Evolutionary conservation across 345 rosid genomes (phyloP), one percentile per base, ranked within the genome.

Genomic region (Pistacia integerrima): DNA sequence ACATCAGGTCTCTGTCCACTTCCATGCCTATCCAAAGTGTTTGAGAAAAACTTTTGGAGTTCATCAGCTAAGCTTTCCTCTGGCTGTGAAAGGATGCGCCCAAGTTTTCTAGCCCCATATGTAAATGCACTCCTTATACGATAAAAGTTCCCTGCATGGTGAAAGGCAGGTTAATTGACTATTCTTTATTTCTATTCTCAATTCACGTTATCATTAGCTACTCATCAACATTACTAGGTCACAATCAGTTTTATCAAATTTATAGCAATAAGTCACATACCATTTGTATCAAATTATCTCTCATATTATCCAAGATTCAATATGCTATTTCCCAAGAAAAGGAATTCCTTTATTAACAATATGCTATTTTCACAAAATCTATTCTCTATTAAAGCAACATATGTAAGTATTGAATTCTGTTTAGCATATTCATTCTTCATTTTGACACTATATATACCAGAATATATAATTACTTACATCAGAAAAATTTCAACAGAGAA

Each of bases 51-150:
- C 74, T 88, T 92, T 57, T 73, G 69, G 69, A 94, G 93, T 80
- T 89, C 92, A 70, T 78, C 67, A 46, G 82, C 80, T 74, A 90
- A 70, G 79, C 79, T 79, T 82, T 85, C 91, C 72, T 83, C 89
- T 68, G 88, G 84, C 76, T 82, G 86, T 71, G 84, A 87, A 70
- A 93, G 80, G 67, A 95, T 86, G 56, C 33, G 78, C 36, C 90
- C 93, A 76, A 95, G 98, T 79, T 93, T 95, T 56, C 90, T 92
- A 66, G 92, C 96, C 66, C 99, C 98, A 85, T 89, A 90, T 66
- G 84, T 89, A 83, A 95, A 95, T 63, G 99, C 99, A 82, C 92
- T 89, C 84, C 91, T 85, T 78, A 95, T 93, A 13, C 99, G 89
- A 76, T 82, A 90, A 62, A 88, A 93, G 81, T 91, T 95, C 46